Base-by-base conservation (phyloP, 257 asterid species). In the Ajuga chamaepitys region DNA sequence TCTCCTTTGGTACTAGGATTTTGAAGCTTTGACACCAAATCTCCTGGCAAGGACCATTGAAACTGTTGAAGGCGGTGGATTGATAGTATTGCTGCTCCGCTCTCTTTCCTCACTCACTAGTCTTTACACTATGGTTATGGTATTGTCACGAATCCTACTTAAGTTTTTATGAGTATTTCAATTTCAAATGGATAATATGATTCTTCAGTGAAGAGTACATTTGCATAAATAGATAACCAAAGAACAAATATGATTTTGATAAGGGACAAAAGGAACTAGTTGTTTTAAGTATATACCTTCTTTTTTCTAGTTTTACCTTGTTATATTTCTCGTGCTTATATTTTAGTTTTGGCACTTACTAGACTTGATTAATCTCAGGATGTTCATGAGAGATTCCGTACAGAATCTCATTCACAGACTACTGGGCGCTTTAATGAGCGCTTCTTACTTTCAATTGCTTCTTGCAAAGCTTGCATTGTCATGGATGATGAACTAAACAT, bases 41-140 rank as follows among this genome's bases (percentile, higher is more conserved):
- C 88, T 94, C 44, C 85, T 94, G n/a, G 97, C 99, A 20, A 88
- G 97, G 81, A 94, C 99, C 54, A 88, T 94, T 73, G 99, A 94
- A 82, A 94, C 99, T 24, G 99, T 94, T 78, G 97, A 88, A 79
- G 99, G 99, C 64, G 97, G 99, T 75, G 99, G 99, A 46, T 66
- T 94, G 88, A 85, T 94, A 62, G 75, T 94, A 30, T 78, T 94
- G 82, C 81, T 94, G 76, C 86, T 94, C 44, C 95, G 93, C 67
- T 82, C 97, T 21, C 78, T 94, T 65, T 77, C 99, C 58, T 90
- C 99, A 7, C 90, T 94, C 54, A 83, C 95, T 40, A 84, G 95
- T 64, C 87, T 94, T 53, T 86, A 40, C 87, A 85, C 99, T 50
- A 94, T 94, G 99, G 95, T 81, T 74, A 94, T 94, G 99, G 98